Evolutionary conservation across 2,329 filamentous ascomycete species (phyloP), one percentile per base, ranked within the genome.

Genomic region (Ceratocystis albifundus): DNA sequence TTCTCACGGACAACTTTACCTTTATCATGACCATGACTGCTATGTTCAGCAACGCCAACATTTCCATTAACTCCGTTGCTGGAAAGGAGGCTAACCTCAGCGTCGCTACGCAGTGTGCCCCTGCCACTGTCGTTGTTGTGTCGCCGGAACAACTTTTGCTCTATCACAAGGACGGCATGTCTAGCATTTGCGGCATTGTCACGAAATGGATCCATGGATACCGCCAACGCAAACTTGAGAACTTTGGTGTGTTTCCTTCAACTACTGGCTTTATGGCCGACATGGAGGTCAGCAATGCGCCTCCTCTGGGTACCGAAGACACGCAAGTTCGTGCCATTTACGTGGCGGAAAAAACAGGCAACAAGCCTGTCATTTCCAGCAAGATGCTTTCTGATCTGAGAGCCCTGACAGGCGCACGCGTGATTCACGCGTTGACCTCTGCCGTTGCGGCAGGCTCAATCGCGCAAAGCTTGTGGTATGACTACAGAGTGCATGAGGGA

Each of bases 41-140:
- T 0, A 82, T 99, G 7, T 96, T 86, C 76, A 88, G 85, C 25
- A 94, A 96, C 73, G 82, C 90, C 20, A 94, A 90, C 0, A 77
- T 99, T 22, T 90, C 91, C 30, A 82, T 99, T 72, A 97, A 90
- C 76, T 94, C 91, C 0, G 91, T 96, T 30, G 88, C 91, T 17
- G 88, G 88, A 5, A 81, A 84, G 45, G 84, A 84, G 10, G 80
- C 88, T 12, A 85, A 94, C 72, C 80, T 97, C 46, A 78, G 80
- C 20, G 76, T 91, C 25, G 90, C 90, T 25, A 88, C 88, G 25
- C 83, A 85, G 68, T 85, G 86, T 61, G 79, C 95, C 48, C 83
- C 88, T 0, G 93, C 93, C 0, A 96, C 92, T 3, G 82, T 96
- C 67, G 79, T 96, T 65, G 85, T 95, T 53, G 85, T 89, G 6